Conservation (phyloP, 441 rosid genomes). For the Aquilaria agallochum region DNA sequence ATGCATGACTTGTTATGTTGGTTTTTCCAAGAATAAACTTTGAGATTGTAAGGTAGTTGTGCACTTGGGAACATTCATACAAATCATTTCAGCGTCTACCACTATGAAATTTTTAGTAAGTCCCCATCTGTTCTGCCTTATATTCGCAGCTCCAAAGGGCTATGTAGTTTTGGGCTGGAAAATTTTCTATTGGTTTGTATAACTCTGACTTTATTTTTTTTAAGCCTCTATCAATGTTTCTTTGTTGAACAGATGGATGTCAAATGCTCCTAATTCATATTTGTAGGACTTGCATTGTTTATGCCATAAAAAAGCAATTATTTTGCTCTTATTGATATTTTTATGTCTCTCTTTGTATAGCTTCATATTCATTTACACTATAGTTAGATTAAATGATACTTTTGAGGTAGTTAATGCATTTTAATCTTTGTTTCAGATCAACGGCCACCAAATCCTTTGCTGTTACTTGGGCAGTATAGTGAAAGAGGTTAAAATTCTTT, state of each 20-base stretch:
- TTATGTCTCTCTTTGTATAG: conserved; percentile 6
- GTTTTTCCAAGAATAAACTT: conserved; percentile 57
- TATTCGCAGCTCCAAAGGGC: conserved; percentile 54
- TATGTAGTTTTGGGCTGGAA: conserved; percentile 64
- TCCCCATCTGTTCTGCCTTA: conserved; percentile 51
- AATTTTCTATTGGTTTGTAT: conserved; percentile 85
- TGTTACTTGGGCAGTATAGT: conserved; percentile 89
- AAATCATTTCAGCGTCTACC: conserved; percentile 67
- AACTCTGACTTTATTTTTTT: conserved; percentile 80
- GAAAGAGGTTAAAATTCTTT: conserved; percentile 17
- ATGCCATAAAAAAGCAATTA: conserved; percentile 6
- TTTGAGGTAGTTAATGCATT: background rate
- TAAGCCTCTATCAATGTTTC: conserved; percentile 44
- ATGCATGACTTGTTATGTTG: conserved; percentile 53
- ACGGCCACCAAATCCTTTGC: conserved; percentile 67
- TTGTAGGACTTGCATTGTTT: too few species aligned
- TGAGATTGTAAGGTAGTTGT: conserved; percentile 72
- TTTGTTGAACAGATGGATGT: conserved; percentile 62
- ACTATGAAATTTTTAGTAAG: conserved; percentile 63
- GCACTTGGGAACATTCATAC: conserved; percentile 62
- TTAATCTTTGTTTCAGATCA: conserved; percentile 61
- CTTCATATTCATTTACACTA: too few species aligned
- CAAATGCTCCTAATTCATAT: too few species aligned
- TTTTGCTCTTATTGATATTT: conserved; percentile 15
- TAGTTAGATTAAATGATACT: too few species aligned